Evolutionary conservation across 2,329 filamentous ascomycete genomes (phyloP).

Genomic region (Penicillium freii): DNA sequence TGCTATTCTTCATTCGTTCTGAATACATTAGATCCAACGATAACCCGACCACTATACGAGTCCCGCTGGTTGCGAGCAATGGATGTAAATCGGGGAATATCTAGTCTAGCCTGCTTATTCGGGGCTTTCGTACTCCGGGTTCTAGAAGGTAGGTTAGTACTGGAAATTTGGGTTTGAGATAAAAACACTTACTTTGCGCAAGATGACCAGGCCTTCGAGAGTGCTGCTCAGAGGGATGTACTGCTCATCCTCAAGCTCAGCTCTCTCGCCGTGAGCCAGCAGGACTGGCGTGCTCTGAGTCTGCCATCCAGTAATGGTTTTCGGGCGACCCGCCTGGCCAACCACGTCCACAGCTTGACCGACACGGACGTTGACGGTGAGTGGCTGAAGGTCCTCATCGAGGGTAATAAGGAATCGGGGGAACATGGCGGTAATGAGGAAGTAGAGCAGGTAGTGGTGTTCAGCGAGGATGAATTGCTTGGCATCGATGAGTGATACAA

Average conservation of each 20-base stretch:
- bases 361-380: conserved; percentile 94
- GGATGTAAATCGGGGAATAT: conserved; percentile 18
- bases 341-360: conserved; percentile 98
- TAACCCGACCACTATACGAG: conserved; percentile 24
- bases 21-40: conserved; percentile 37
- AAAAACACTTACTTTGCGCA: conserved; percentile 75
- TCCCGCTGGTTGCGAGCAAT: conserved; percentile 19
- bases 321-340: conserved; percentile 91
- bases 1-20: conserved; percentile 35
- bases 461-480: conserved; percentile 76
- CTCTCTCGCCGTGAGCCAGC: conserved; percentile 89
- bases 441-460: conserved; percentile 93
- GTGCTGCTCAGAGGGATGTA: conserved; percentile 90
- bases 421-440: conserved; percentile 93
- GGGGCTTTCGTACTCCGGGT: conserved; percentile 47
- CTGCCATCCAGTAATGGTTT: conserved; percentile 99
- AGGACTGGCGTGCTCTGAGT: conserved; percentile 98
- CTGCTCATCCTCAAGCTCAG: conserved; percentile 95
- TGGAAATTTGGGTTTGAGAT: not conserved
- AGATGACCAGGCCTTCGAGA: conserved; percentile 89
- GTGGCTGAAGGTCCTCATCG: conserved; percentile 87
- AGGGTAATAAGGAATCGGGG: conserved; percentile 94
- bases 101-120: conserved; percentile 33
- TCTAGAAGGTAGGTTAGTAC: conserved; percentile 37
- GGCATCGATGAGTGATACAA: conserved; percentile 91